A percentile compares a stretch with the other conserved stretches of the same genome.
These are phyloP conservation scores for Fagopyrum homotropicum DNA, from an alignment of 148 eudicot species.

Conservation along the genomic window DNA sequence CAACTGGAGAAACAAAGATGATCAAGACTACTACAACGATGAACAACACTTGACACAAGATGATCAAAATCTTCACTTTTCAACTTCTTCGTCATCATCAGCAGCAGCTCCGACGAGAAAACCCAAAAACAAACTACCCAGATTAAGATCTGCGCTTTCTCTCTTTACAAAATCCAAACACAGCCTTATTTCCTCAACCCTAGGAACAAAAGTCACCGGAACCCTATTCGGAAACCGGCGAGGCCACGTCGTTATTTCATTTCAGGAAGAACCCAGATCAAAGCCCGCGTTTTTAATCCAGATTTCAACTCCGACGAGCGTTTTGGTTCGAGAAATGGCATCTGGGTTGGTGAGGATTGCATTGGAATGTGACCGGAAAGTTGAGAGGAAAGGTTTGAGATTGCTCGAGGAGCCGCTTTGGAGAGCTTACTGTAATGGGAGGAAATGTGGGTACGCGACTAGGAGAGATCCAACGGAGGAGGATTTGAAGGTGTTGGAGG, in stretches of 20 bases:
- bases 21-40: conserved; percentile 25
- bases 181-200: conserved; percentile 18
- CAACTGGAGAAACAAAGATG: conserved; percentile 51
- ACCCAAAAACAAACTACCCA: conserved; percentile 40
- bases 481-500: conserved; percentile 58
- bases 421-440: conserved; percentile 93
- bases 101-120: not conserved
- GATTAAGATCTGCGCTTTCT: conserved; percentile 45
- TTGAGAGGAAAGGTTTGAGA: conserved; percentile 31
- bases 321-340: conserved; percentile 58
- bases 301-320: conserved; percentile 47
- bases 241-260: conserved; percentile 52
- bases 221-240: conserved; percentile 59
- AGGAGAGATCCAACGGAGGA: conserved; percentile 52
- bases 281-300: conserved; percentile 48
- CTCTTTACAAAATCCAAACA: conserved; percentile 34
- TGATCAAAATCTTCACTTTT: not conserved
- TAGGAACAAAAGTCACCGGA: conserved; percentile 50
- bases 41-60: conserved; percentile 12
- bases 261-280: conserved; percentile 42
- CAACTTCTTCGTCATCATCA: not conserved
- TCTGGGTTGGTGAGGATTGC: conserved; percentile 59
- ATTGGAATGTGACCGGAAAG: conserved; percentile 45
- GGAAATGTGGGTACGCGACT: conserved; percentile 84
- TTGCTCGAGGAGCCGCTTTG: conserved; percentile 75